A percentile compares a stretch with the other conserved stretches of the same genome.
Evolutionary conservation across 768 basidiomycete genomes (phyloP).

Genomic region (Cubamyces sp.): DNA sequence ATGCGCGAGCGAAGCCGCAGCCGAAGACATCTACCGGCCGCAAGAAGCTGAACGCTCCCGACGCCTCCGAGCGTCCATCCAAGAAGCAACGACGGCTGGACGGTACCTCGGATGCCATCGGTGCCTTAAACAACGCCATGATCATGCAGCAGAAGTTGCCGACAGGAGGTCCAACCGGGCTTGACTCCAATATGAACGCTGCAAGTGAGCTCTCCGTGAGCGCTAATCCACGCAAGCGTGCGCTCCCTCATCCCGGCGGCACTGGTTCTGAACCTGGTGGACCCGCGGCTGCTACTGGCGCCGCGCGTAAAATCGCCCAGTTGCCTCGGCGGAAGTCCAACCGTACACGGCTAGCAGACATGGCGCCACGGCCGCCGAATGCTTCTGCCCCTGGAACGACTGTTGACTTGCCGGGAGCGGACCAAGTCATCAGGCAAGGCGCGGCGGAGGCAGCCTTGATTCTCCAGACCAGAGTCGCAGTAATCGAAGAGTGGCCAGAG

Average conservation of each 20-base stretch:
- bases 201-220: neutral
- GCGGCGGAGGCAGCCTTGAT: conserved; percentile 14
- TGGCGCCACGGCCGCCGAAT: neutral
- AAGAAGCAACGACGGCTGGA: conserved; percentile 9
- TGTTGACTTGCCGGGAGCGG: conserved; percentile 12
- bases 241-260: neutral
- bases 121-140: conserved; percentile 3
- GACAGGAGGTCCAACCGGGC: neutral
- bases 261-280: neutral
- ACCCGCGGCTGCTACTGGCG: neutral
- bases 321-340: neutral
- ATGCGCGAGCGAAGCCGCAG: neutral
- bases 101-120: neutral
- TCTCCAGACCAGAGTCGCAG: neutral
- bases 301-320: neutral
- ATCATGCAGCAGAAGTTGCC: neutral
- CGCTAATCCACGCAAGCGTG: neutral
- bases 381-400: neutral
- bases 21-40: neutral
- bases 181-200: neutral
- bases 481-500: neutral
- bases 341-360: neutral
- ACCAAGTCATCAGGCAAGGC: conserved; percentile 19
- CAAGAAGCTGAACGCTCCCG: neutral
- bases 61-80: neutral